Evolutionary conservation across 1,284 basidiomycete genomes (phyloP).

Genomic region (Microbotryum saponariae): DNA sequence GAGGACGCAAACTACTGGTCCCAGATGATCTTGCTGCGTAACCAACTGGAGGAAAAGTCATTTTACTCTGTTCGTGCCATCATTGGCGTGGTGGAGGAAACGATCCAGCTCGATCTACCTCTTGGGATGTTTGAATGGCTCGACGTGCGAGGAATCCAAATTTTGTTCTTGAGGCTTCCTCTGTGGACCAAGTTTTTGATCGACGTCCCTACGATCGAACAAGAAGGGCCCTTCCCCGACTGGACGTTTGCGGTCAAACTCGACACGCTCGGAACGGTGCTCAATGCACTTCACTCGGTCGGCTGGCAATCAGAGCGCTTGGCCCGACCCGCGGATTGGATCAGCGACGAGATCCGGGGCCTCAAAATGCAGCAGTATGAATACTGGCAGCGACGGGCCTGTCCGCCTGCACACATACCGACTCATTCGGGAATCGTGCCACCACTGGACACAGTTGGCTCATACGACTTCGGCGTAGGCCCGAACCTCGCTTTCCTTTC

Average conservation of each 20-base stretch:
- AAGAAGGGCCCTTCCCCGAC: background rate
- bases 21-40: no score
- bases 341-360: background rate
- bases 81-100: conserved; percentile 1
- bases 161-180: background rate
- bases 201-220: background rate
- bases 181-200: background rate
- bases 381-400: no score
- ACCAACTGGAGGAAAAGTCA: no score
- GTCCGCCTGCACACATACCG: no score
- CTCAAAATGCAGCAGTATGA: background rate
- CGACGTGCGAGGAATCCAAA: background rate
- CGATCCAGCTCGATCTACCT: background rate
- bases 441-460: no score
- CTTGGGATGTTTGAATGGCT: conserved; percentile 11
- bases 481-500: no score
- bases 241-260: background rate
- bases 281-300: conserved; percentile 6
- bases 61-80: no score
- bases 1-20: no score
- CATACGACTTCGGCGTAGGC: no score
- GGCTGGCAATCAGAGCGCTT: conserved; percentile 1
- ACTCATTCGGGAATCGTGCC: no score
- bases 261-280: background rate
- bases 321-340: background rate